Evolutionary conservation across 257 asterid genomes (phyloP), one percentile per base, ranked within the genome.

Genomic region (Capsicum baccatum): DNA sequence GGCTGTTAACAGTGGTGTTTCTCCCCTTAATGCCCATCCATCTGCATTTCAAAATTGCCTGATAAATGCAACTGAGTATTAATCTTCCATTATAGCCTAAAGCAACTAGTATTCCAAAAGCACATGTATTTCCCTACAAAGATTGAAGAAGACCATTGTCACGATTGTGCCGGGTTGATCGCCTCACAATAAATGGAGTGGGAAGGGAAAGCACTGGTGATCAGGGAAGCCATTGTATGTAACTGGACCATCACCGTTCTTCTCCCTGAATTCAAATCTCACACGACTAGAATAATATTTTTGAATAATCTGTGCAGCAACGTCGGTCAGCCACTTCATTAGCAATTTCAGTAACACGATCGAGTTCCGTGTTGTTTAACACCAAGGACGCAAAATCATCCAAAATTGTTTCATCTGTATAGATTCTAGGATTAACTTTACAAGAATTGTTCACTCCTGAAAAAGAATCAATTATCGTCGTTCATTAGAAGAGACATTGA

Each of bases 131-230:
- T 54, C 58, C 64, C 16, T 0, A 58, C 60, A 50, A 73, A 48
- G 60, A 59, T 48, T 73, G 80, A 70, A 17, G 54, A 70, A 70
- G 67, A 26, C 11, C 19, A 35, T 26, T 21, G 21, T 35, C 26
- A 39, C 48, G 8, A 79, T 54, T 52, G 50, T 5, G 8, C 63
- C 14, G 5, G 6, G 33, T 37, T 8, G 68, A 26, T 79, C 68
- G 33, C 68, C 83, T 79, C 83, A 33, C 3, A 35, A 58, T 54
- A 79, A 35, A 79, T 39, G 52, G 68, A 33, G 55, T 33, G 83
- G 33, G 83, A 33, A 15, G 54, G 69, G 47, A 79, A 79, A 9
- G 54, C 67, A 8, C 56, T 57, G 14, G 68, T 55, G 63, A 33
- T 79, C 16, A 56, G 1, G 8, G 54, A 33, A 55, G 33, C 69